Evolutionary conservation across 2,329 filamentous ascomycete genomes (phyloP), one percentile per base, ranked within the genome.

Genomic region (Sordariomycetes sp.): DNA sequence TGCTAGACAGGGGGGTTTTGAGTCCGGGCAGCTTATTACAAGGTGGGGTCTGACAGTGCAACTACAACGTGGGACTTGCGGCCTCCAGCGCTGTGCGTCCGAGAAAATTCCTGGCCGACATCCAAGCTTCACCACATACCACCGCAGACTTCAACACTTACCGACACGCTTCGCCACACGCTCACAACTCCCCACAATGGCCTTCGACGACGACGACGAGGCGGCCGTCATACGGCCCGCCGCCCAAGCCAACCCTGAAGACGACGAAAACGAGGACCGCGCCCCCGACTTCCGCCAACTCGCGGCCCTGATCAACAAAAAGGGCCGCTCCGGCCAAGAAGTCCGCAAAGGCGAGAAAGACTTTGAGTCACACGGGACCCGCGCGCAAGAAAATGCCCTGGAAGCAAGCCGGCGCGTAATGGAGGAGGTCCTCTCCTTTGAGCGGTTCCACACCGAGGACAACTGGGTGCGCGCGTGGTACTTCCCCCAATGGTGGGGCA

Each of bases 261-360:
- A 69, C 35, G 67, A 63, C 48, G 83, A 87, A 12, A 77, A 82
- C 53, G 86, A 86, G 48, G 91, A 96, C 64, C 87, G 91, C 68
- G 81, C 85, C 1, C 90, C 91, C 65, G 92, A 97, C 72, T 96
- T 92, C 69, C 85, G 88, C 62, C 85, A 91, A 61, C 84, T 85
- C 61, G 73, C 74, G 3, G 72, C 77, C 34, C 70, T 80, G 61
- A 76, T 78, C 61, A 68, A 73, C 60, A 79, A 80, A 65, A 72
- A 74, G 56, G 72, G 74, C 53, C 70, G 77, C 51, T 78, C 77
- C 10, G 70, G 76, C 55, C 82, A 83, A 63, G 79, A 91, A 12
- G 90, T 95, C 39, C 90, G 92, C 62, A 89, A 90, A 61, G 94
- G 94, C 60, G 90, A 95, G 69, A 99, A 99, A 70, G 94, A 99